A percentile compares a stretch with the other conserved stretches of the same genome.
Conservation (phyloP, 179 eudicot genomes). For the Beta macrorhiza region DNA sequence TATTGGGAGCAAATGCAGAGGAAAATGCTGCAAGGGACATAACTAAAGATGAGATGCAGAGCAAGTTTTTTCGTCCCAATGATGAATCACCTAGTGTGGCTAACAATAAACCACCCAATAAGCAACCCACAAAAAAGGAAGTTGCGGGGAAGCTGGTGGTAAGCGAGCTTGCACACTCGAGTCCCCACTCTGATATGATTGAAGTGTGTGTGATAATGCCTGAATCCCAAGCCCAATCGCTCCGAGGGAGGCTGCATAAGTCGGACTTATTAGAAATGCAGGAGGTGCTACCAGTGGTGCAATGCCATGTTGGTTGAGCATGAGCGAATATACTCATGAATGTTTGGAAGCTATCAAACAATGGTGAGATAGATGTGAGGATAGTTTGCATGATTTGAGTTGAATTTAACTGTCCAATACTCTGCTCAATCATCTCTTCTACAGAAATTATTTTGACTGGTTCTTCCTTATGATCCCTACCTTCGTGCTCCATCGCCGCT, state of each 20-base stretch:
- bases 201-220: constrained; percentile 16
- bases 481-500: no score
- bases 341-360: constrained; percentile 24
- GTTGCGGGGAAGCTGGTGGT: constrained; percentile 22
- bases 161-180: constrained; percentile 20
- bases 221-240: constrained; percentile 18
- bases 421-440: no score
- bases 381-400: no score
- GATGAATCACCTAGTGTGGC: constrained; percentile 14
- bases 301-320: constrained; percentile 22
- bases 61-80: constrained; percentile 28
- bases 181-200: constrained; percentile 16
- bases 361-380: constrained; percentile 3
- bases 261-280: no score
- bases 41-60: constrained; percentile 12
- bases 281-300: background rate
- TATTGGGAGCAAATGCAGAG: constrained; percentile 26
- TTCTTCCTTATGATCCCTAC: no score
- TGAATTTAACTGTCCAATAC: no score
- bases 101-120: constrained; percentile 24
- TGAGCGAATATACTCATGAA: constrained; percentile 20
- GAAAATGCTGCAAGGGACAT: constrained; percentile 29
- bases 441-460: background rate
- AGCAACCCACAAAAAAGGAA: constrained; percentile 26
- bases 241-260: constrained; percentile 8